phyloP scores from a whole-genome alignment of 805 yeast genomes.

The Candida nanaspora region DNA sequence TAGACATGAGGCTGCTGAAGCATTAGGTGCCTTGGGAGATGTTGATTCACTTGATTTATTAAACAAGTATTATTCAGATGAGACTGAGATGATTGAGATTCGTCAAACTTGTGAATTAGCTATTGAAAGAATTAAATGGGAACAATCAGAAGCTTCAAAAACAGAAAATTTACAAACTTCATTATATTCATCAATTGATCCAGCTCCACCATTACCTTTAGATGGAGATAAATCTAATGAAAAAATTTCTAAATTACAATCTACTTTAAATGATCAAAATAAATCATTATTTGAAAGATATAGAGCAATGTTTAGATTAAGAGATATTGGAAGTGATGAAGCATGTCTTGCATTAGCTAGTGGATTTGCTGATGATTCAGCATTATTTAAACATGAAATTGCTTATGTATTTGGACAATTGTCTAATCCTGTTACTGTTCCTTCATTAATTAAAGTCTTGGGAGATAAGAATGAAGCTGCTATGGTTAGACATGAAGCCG shows the following conservation, averaged over 20 bases:
- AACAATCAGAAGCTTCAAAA: slow-evolving; percentile 57
- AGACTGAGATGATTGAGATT: slow-evolving; percentile 62
- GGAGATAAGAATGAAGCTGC: slow-evolving; percentile 79
- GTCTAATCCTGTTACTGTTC: slow-evolving; percentile 88
- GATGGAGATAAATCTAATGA: slow-evolving; percentile 29
- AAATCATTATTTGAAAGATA: slow-evolving; percentile 87
- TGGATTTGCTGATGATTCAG: slow-evolving; percentile 86
- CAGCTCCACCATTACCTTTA: slow-evolving; percentile 94
- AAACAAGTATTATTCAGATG: slow-evolving; percentile 65
- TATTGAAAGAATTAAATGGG: slow-evolving; percentile 92
- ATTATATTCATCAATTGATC: slow-evolving; percentile 84
- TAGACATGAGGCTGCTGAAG: slow-evolving; percentile 99
- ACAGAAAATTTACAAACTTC: slow-evolving; percentile 69
- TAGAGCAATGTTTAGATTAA: slow-evolving; percentile 95
- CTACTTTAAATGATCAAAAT: slow-evolving; percentile 65
- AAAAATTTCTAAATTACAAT: slow-evolving; percentile 57
- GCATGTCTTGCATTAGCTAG: slow-evolving; percentile 88
- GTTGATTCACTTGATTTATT: slow-evolving; percentile 60
- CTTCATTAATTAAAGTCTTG: slow-evolving; percentile 76
- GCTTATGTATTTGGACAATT: slow-evolving; percentile 98
- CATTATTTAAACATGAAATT: slow-evolving; percentile 94
- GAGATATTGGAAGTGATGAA: slow-evolving; percentile 91
- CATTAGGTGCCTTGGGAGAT: slow-evolving; percentile 93
- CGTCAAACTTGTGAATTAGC: slow-evolving; percentile 98
- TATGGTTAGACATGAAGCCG: slow-evolving; percentile 99